A percentile compares a stretch with the other conserved stretches of the same genome.
Conservation (phyloP, 805 yeast species). For the Kodamaea fukazawae region DNA sequence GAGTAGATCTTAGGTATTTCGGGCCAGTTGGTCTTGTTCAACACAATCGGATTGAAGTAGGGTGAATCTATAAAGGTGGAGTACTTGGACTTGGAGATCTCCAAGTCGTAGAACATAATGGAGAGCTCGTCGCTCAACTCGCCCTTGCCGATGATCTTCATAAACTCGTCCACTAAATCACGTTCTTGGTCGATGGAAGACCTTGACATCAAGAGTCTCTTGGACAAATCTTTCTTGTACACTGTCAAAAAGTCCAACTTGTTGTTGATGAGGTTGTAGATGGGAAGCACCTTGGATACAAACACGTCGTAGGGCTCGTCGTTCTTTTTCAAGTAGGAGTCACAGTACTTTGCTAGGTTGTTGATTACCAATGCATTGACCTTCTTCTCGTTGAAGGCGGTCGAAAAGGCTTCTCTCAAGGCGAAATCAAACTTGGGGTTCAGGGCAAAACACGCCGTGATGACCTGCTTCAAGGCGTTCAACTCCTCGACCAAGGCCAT, state of each 20-base stretch:
- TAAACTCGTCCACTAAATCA: slow-evolving; percentile 21
- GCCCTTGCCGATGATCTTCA: slow-evolving; percentile 29
- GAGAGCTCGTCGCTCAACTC: slow-evolving; percentile 27
- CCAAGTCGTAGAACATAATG: slow-evolving; percentile 36
- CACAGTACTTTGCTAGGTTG: slow-evolving; percentile 33
- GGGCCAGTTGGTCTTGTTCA: slow-evolving; percentile 41
- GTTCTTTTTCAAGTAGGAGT: slow-evolving; percentile 20
- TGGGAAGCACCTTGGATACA: slow-evolving; percentile 17
- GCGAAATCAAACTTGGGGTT: slow-evolving; percentile 26
- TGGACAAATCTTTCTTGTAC: slow-evolving; percentile 37
- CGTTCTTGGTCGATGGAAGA: slow-evolving; percentile 19
- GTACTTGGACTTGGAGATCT: slow-evolving; percentile 18
- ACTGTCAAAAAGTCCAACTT: slow-evolving; percentile 30
- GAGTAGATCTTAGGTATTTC: slow-evolving; percentile 28
- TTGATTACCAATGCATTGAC: slow-evolving; percentile 17
- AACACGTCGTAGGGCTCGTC: slow-evolving; percentile 14
- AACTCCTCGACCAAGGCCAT: slow-evolving; percentile 14
- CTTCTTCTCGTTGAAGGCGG: slow-evolving; percentile 14
- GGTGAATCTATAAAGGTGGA: slow-evolving; percentile 14
- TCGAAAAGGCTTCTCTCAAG: slow-evolving; percentile 27
- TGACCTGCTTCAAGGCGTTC: slow-evolving; percentile 13
- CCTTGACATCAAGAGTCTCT: slow-evolving; percentile 29
- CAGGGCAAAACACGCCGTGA: slow-evolving; percentile 12
- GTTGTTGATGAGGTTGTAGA: slow-evolving; percentile 34
- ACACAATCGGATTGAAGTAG: slow-evolving; percentile 28